phyloP scores from a whole-genome alignment of 2,329 filamentous ascomycete species.

The Colletotrichum kahawae region DNA sequence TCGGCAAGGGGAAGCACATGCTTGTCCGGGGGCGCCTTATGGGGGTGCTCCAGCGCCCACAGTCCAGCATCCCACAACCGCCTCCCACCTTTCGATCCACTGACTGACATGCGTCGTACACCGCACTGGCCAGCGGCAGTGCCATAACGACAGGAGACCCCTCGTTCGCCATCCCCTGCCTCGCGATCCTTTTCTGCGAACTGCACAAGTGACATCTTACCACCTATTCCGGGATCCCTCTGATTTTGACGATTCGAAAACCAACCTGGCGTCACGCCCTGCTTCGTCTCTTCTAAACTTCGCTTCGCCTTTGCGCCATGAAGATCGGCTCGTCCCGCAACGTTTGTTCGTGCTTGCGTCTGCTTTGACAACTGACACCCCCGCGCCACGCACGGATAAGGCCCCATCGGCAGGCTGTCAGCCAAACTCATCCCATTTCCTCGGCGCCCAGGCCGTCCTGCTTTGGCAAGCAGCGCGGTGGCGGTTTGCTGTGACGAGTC shows the following conservation, averaged over 20 bases:
- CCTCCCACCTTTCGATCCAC: neutral
- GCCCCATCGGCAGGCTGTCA: neutral
- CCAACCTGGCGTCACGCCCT: neutral
- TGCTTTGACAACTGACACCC: neutral
- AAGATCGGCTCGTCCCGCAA: neutral
- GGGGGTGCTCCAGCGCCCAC: neutral
- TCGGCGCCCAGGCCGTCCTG: neutral
- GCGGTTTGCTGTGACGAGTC: neutral
- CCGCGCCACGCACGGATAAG: neutral
- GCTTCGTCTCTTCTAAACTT: neutral
- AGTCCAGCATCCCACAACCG: neutral
- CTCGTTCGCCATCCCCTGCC: neutral
- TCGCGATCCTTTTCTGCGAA: neutral
- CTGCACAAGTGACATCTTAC: neutral
- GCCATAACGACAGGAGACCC: neutral
- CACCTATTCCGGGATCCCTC: neutral
- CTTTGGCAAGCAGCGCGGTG: neutral
- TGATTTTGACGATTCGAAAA: neutral
- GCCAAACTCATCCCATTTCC: neutral
- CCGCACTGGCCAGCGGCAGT: neutral
- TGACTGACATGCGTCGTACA: neutral
- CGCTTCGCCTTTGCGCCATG: neutral
- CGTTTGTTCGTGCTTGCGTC: neutral
- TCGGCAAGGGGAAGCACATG: neutral
- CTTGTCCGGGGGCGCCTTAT: constrained; percentile 5